Evolutionary conservation across 169 alveolate genomes (phyloP).

Genomic region (Plasmodium vivax): DNA sequence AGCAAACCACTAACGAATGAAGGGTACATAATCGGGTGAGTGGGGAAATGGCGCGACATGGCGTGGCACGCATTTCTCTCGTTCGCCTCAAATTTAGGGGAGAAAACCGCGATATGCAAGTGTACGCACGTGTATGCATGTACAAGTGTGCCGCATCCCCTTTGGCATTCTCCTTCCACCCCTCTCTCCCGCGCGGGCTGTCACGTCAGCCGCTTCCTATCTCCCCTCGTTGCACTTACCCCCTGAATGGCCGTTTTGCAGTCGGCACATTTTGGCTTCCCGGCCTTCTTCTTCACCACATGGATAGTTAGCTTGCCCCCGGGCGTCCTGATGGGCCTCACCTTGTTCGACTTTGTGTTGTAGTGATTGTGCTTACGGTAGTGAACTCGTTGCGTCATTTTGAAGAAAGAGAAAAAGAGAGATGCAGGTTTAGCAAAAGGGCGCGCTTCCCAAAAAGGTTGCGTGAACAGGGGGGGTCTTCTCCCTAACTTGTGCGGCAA

Average conservation of each 20-base stretch:
- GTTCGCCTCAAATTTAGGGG: background rate
- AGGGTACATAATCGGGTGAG: background rate
- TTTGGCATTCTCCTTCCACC: background rate
- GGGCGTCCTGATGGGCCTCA: conserved; percentile 91
- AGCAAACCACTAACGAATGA: background rate
- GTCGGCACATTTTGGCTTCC: conserved; percentile 88
- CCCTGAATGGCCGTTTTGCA: conserved; percentile 84
- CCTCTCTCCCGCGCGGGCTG: background rate
- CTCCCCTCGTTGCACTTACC: conserved; percentile 40
- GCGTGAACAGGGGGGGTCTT: background rate
- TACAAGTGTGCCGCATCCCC: background rate
- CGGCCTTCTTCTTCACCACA: conserved; percentile 82
- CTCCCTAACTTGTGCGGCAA: background rate
- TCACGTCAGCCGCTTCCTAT: background rate
- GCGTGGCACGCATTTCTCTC: background rate
- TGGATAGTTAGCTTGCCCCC: conserved; percentile 88
- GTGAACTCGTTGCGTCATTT: conserved; percentile 92
- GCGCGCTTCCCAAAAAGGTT: background rate
- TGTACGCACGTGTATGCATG: background rate
- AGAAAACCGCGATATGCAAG: background rate
- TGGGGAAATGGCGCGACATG: background rate
- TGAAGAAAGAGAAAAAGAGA: background rate
- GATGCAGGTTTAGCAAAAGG: background rate
- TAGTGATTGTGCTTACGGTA: conserved; percentile 88
- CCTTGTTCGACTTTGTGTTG: conserved; percentile 90